Evolutionary conservation across 176 grass and related monocot genomes (phyloP).

Genomic region (Oryza rufipogon): DNA sequence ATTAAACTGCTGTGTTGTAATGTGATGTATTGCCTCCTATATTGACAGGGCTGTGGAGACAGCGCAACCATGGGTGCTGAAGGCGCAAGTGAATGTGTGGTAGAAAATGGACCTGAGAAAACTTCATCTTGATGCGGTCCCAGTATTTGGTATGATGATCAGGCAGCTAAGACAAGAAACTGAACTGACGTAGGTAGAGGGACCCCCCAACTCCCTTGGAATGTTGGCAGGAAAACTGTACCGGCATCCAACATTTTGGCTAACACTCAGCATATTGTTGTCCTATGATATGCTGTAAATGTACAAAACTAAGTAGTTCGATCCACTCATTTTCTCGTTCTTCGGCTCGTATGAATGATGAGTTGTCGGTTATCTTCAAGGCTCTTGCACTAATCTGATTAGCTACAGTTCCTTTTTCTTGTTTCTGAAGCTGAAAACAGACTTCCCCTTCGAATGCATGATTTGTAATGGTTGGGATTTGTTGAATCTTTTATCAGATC

Average conservation of each 20-base stretch:
- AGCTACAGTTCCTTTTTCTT: not conserved
- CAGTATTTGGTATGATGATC: not conserved
- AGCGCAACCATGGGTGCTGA: not conserved
- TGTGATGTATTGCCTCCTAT: not conserved
- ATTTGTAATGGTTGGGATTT: no score
- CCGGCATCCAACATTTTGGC: not conserved
- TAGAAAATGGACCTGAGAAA: not conserved
- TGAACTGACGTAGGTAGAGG: slow-evolving; percentile 2
- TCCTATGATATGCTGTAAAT: slow-evolving; percentile 9
- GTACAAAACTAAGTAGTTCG: not conserved
- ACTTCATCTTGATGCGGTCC: not conserved
- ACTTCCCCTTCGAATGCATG: not conserved
- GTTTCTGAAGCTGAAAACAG: not conserved
- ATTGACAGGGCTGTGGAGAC: not conserved
- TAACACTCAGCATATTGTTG: not conserved
- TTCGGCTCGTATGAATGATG: not conserved
- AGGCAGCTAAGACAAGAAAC: not conserved
- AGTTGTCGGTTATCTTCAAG: not conserved
- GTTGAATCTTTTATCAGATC: no score
- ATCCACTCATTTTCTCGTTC: not conserved
- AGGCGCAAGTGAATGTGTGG: not conserved
- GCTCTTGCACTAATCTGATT: not conserved
- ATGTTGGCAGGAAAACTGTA: not conserved
- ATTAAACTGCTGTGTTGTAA: not conserved
- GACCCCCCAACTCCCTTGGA: not conserved